These are phyloP conservation scores for Harringtonia lauricola DNA, from an alignment of 2,329 filamentous ascomycete species.

Conservation along the genomic window DNA sequence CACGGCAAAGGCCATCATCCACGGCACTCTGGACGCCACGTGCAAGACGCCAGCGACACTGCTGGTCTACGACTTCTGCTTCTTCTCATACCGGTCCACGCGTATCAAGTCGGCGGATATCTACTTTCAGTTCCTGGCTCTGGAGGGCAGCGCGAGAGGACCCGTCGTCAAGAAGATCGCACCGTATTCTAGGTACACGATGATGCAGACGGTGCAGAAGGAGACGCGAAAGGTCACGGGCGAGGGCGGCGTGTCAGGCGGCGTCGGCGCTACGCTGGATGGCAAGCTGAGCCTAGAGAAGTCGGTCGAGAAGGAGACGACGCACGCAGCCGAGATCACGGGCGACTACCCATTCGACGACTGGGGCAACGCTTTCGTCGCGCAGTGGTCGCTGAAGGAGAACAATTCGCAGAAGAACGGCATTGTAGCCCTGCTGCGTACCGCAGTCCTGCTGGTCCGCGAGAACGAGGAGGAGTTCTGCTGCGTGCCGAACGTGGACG, in stretches of 20 bases:
- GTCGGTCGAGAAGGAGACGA: slow-evolving; percentile 1
- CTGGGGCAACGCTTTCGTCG: neutral
- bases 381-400: slow-evolving; percentile 1
- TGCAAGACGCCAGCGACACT: neutral
- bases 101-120: slow-evolving; percentile 1
- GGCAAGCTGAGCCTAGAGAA: neutral
- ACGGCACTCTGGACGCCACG: slow-evolving; percentile 1
- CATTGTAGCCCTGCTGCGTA: slow-evolving; percentile 1
- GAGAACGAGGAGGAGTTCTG: neutral
- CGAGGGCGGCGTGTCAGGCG: neutral
- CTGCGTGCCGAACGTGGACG: neutral
- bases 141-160: neutral
- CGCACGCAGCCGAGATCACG: slow-evolving; percentile 1
- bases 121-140: neutral
- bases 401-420: slow-evolving; percentile 1
- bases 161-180: neutral
- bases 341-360: neutral
- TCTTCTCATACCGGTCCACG: slow-evolving; percentile 1
- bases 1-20: slow-evolving; percentile 1
- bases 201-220: neutral
- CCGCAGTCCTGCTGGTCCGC: neutral
- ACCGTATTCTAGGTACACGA: neutral
- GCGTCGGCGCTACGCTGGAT: neutral
- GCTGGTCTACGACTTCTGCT: slow-evolving; percentile 1
- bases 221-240: neutral